A percentile compares a stretch with the other conserved stretches of the same genome.
phyloP scores from a whole-genome alignment of 1,139 yeast species.

The Suhomyces anneliseae region DNA sequence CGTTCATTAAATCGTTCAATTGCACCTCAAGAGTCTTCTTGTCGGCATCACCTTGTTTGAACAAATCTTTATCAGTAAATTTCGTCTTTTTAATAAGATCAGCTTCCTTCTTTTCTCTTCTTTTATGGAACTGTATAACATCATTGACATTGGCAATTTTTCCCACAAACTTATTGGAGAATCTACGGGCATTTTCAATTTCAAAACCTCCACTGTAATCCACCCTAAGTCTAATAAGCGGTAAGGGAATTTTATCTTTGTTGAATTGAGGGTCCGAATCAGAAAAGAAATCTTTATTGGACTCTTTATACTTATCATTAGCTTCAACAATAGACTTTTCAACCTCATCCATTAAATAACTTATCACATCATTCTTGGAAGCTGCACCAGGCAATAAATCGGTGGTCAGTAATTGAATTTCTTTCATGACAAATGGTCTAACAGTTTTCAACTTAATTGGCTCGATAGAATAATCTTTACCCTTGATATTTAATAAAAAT shows the following conservation, averaged over 20 bases:
- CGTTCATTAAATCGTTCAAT: conserved; percentile 61
- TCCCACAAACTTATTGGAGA: conserved; percentile 89
- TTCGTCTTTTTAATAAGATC: conserved; percentile 18
- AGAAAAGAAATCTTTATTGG: conserved; percentile 30
- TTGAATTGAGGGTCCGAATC: conserved; percentile 17
- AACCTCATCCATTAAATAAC: conserved; percentile 61
- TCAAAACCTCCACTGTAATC: conserved; percentile 91
- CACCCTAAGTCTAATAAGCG: conserved; percentile 77
- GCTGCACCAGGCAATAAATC: conserved; percentile 65
- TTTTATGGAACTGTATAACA: conserved; percentile 70
- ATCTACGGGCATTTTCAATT: conserved; percentile 85
- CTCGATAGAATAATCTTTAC: conserved; percentile 59
- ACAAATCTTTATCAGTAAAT: conserved; percentile 23
- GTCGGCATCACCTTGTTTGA: conserved; percentile 20
- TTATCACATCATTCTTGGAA: conserved; percentile 59
- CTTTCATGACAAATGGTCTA: conserved; percentile 79
- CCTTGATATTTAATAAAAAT: conserved; percentile 65
- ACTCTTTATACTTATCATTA: conserved; percentile 45
- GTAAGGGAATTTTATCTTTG: conserved; percentile 52
- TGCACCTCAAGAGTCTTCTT: conserved; percentile 38
- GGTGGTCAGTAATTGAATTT: conserved; percentile 52
- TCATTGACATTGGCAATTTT: conserved; percentile 87
- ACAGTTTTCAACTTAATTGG: conserved; percentile 70
- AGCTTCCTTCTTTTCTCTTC: conserved; percentile 22
- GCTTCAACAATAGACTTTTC: conserved; percentile 68